Percentiles rank a stretch among this genome's conserved stretches.
Evolutionary conservation across 2,329 filamentous ascomycete species (phyloP).

Genomic region (Akanthomyces lecanii): DNA sequence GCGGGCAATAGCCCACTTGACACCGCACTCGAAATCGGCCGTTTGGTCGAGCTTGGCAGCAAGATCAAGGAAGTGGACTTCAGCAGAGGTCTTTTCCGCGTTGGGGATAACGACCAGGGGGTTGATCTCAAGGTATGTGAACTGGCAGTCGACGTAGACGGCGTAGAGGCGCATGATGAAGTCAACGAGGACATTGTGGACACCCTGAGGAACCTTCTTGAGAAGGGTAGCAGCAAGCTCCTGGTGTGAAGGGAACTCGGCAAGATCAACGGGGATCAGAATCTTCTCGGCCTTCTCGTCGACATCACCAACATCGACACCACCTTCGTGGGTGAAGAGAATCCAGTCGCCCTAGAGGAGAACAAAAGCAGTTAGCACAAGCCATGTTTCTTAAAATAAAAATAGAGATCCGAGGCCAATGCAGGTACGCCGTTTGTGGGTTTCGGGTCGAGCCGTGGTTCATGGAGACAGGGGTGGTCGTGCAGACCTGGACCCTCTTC

Average conservation of each 20-base stretch:
- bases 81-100: constrained; percentile 81
- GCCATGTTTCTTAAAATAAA: not conserved
- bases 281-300: constrained; percentile 99
- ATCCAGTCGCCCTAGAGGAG: constrained; percentile 87
- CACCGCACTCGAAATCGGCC: constrained; percentile 97
- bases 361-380: constrained; percentile 33
- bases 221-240: constrained; percentile 81
- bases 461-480: constrained; percentile 12
- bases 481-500: constrained; percentile 23
- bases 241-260: constrained; percentile 92
- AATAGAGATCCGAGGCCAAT: constrained; percentile 5
- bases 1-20: constrained; percentile 96
- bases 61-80: constrained; percentile 96
- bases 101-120: constrained; percentile 97
- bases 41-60: constrained; percentile 99
- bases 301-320: constrained; percentile 98
- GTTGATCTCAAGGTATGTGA: constrained; percentile 99
- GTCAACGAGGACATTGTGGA: constrained; percentile 98
- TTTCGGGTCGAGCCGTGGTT: constrained; percentile 15
- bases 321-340: constrained; percentile 98
- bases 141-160: constrained; percentile 99
- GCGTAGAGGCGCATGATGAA: constrained; percentile 98
- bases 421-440: constrained; percentile 15
- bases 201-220: constrained; percentile 88
- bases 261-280: constrained; percentile 90